Evolutionary conservation across 805 yeast genomes (phyloP), one percentile per base, ranked within the genome.

Genomic region (Starmera pachycereana): DNA sequence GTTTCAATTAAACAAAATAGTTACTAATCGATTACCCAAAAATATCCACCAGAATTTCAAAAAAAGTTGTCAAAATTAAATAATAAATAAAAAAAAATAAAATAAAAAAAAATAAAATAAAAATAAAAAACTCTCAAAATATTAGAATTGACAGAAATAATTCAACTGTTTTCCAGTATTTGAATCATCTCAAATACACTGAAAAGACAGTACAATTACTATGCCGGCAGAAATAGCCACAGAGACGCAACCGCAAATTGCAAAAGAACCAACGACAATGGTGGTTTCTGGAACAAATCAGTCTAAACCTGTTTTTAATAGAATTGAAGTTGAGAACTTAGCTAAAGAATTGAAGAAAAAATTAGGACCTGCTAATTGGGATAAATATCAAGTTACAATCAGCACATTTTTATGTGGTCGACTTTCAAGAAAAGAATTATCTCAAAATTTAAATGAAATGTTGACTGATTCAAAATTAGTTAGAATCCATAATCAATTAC

Each of bases 361-460:
- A 44, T 60, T 90, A 43, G 97, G 96, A 2, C 27, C 27, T 22
- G 66, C 71, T 35, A 56, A 52, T 37, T 90, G 98, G 98, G 90
- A 81, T 45, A 72, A 71, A 43, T 90, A 90, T 58, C 89, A 94
- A 46, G 82, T 79, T 41, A 70, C 85, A 6, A 71, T 92, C 19
- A 78, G 90, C 38, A 64, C 74, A 39, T 90, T 88, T 51, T 65
- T 90, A 32, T 67, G 81, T 32, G 96, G 96, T 6, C 81, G 79
- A 56, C 65, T 88, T 14, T 81, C 95, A 10, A 69, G 96, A 37
- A 58, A 61, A 16, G 98, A 90, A 59, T 66, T 90, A 40, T 74
- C 76, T 44, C 63, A 66, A 12, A 77, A 68, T 37, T 66, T 86
- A 29, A 66, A 67, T 35, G 71, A 71, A n/a, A 65, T 84, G 25